Conservation (phyloP, 495 filamentous ascomycete species). For the Penicillium paxilli region DNA sequence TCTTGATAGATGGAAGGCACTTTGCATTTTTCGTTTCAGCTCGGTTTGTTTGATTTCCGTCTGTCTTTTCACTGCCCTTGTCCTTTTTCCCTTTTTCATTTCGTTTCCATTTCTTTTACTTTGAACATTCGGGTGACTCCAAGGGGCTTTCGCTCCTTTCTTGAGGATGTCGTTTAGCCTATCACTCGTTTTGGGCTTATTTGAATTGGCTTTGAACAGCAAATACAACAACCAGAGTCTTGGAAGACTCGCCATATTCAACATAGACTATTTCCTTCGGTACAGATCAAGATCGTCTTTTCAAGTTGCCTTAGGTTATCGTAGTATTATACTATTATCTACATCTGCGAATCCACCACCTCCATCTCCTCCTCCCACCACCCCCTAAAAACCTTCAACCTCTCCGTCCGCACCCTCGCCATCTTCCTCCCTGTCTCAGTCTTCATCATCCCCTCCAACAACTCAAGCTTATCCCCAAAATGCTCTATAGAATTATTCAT, state of each 20-base stretch:
- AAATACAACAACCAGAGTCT: slow-evolving; percentile 1
- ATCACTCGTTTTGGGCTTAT: slow-evolving; percentile 9
- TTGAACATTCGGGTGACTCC: background rate
- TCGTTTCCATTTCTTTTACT: background rate
- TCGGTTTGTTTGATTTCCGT: background rate
- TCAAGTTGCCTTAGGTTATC: no score
- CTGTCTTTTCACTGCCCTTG: background rate
- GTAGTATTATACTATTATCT: background rate
- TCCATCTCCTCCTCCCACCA: slow-evolving; percentile 75
- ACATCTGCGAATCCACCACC: slow-evolving; percentile 1
- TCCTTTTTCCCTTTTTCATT: background rate
- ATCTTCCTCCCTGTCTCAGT: slow-evolving; percentile 68
- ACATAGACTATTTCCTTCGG: slow-evolving; percentile 3
- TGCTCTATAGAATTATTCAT: slow-evolving; percentile 70
- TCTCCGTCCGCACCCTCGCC: slow-evolving; percentile 62
- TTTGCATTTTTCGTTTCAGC: background rate
- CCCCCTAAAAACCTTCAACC: slow-evolving; percentile 59
- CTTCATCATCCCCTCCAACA: slow-evolving; percentile 80
- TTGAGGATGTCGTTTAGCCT: background rate
- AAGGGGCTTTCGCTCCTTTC: background rate
- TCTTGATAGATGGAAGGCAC: slow-evolving; percentile 20
- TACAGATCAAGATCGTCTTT: no score
- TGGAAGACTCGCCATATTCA: slow-evolving; percentile 1
- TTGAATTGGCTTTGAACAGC: background rate
- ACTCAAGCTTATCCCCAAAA: slow-evolving; percentile 77